Evolutionary conservation across 1,139 yeast genomes (phyloP), one percentile per base, ranked within the genome.

Genomic region (Saccharomyces hybrid): DNA sequence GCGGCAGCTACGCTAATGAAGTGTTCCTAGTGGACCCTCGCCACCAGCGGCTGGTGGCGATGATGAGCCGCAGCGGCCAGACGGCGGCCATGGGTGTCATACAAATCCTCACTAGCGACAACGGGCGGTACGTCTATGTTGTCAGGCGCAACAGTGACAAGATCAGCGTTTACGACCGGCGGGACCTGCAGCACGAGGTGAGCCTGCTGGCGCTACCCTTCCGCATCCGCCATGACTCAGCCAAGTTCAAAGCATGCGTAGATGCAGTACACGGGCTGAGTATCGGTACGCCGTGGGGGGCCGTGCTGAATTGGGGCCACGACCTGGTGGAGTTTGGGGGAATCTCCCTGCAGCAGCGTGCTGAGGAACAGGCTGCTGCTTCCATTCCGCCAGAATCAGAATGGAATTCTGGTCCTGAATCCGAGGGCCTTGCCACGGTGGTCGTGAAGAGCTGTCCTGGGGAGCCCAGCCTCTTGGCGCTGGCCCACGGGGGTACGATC

Each of bases 311-410:
- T 9, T 68, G 71, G 71, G 50, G 55, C 3, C 56, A 57, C 31
- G 60, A 60, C 38, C 32, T 61, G 5, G 54, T 66, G 5, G 70
- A 67, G 50, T 65, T 65, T 51, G 71, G 70, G 1, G 70, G 70
- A 1, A 48, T 65, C 6, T 49, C 55, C 16, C 42, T 53, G 38
- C 25, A 16, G 0, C 25, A 8, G 13, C 5, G 13, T 0, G 3
- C 1, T 11, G 25, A 38, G 1, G 25, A 38, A 8, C 23, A 8
- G 44, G n/a, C 25, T 4, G 5, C 4, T 1, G 25, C 25, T 4
- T 38, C 44, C 13, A 1, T 38, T 4, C 44, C 11, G 44, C 7
- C 44, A 16, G 44, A 38, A 3, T 38, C 44, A 16, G 25, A 16
- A 3, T 38, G 44, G 44, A 5, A 4, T 5, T 1, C 6, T 16